Conservation (phyloP, 2,329 filamentous ascomycete species). For the Pseudogymnoascus sp. region DNA sequence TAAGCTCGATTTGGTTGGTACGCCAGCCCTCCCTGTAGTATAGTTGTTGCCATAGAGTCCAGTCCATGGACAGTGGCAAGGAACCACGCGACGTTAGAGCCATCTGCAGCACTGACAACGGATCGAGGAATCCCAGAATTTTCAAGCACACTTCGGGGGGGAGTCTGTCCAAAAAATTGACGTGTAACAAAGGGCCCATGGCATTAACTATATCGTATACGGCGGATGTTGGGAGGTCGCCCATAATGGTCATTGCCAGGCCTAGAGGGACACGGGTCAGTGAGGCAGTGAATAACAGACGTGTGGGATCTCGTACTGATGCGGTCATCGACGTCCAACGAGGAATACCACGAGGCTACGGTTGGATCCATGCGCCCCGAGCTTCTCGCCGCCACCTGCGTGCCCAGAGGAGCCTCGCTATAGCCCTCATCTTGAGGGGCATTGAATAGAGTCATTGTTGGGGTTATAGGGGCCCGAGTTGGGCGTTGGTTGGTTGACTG, state of each 20-base stretch:
- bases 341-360: slow-evolving; percentile 1
- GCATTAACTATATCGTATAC: slow-evolving; percentile 76
- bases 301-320: slow-evolving; percentile 3
- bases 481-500: background rate
- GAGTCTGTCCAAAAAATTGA: slow-evolving; percentile 81
- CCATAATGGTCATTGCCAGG: slow-evolving; percentile 71
- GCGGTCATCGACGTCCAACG: slow-evolving; percentile 9
- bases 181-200: slow-evolving; percentile 77
- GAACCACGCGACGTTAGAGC: slow-evolving; percentile 75
- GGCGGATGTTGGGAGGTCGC: slow-evolving; percentile 70
- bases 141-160: slow-evolving; percentile 88
- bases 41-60: slow-evolving; percentile 76
- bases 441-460: background rate
- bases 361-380: background rate
- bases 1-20: slow-evolving; percentile 59
- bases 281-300: background rate
- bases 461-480: background rate
- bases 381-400: background rate
- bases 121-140: slow-evolving; percentile 80
- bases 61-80: slow-evolving; percentile 75
- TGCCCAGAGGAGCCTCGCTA: slow-evolving; percentile 29
- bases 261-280: slow-evolving; percentile 45
- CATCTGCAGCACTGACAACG: slow-evolving; percentile 70
- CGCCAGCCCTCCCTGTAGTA: slow-evolving; percentile 86
- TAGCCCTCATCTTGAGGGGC: slow-evolving; percentile 32